Evolutionary conservation across 345 rosid genomes (phyloP).

Genomic region (Eucalyptus tenuipes): DNA sequence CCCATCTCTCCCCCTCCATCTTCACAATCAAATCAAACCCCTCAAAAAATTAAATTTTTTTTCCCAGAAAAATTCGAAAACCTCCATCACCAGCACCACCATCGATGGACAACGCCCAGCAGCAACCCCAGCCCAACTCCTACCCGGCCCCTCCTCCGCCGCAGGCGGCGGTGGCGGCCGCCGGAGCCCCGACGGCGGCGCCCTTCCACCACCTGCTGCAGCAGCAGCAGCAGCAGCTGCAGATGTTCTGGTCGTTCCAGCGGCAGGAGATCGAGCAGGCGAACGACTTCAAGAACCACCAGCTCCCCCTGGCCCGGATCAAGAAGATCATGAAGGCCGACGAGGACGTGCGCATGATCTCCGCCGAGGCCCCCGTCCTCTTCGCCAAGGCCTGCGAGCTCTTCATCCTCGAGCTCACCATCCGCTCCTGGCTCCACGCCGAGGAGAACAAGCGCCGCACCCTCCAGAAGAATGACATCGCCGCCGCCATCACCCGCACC

Average conservation of each 20-base stretch:
- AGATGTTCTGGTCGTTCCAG: slow-evolving; percentile 85
- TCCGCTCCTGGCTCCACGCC: slow-evolving; percentile 96
- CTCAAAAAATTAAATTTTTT: neutral
- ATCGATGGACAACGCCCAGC: slow-evolving; percentile 1
- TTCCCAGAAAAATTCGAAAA: neutral
- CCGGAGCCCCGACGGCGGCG: neutral
- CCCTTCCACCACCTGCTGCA: slow-evolving; percentile 77
- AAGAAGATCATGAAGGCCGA: slow-evolving; percentile 99
- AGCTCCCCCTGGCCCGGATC: slow-evolving; percentile 87
- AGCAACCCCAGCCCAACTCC: slow-evolving; percentile 45
- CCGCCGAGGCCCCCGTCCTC: slow-evolving; percentile 89
- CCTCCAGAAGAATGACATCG: slow-evolving; percentile 89
- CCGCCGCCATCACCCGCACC: slow-evolving; percentile 86
- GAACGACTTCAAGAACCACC: slow-evolving; percentile 94
- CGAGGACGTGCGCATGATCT: slow-evolving; percentile 98
- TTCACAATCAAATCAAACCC: neutral
- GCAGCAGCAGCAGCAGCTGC: slow-evolving; percentile 71
- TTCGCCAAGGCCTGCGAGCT: slow-evolving; percentile 96
- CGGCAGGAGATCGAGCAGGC: slow-evolving; percentile 85
- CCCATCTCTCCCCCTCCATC: neutral
- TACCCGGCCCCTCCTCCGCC: slow-evolving; percentile 50
- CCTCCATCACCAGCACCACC: neutral
- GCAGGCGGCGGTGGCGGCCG: neutral
- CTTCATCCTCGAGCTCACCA: slow-evolving; percentile 86
- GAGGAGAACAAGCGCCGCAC: slow-evolving; percentile 93